phyloP scores from a whole-genome alignment of 768 basidiomycete genomes.

The Boletus subcaerulescens region DNA sequence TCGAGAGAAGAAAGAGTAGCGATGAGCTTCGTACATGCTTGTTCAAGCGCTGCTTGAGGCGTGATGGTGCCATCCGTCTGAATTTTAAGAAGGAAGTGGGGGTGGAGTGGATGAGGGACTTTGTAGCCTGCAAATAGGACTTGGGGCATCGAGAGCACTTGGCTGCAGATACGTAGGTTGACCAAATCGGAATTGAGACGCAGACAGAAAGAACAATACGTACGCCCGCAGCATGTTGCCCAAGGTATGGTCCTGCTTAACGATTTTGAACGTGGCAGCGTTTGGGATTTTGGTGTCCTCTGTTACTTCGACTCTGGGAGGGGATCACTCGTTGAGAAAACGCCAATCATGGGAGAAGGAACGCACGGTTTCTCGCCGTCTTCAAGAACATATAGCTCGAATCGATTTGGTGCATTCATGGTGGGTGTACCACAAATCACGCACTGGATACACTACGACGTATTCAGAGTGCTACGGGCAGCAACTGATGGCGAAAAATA shows the following conservation, averaged over 20 bases:
- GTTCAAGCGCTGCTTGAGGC: conserved; percentile 78
- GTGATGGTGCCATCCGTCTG: conserved; percentile 90
- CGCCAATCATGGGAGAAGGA: not conserved
- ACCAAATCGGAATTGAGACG: not conserved
- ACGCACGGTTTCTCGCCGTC: conserved; percentile 94
- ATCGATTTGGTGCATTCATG: conserved; percentile 95
- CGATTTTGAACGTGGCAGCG: conserved; percentile 89
- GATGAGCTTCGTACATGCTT: conserved; percentile 81
- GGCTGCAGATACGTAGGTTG: conserved; percentile 45
- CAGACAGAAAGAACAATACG: conserved; percentile 27
- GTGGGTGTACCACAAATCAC: not conserved
- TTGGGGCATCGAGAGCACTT: conserved; percentile 83
- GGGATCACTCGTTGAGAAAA: conserved; percentile 2
- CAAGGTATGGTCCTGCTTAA: conserved; percentile 97
- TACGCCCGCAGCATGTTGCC: conserved; percentile 96
- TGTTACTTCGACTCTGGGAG: conserved; percentile 75
- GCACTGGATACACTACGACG: not conserved
- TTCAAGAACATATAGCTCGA: conserved; percentile 86
- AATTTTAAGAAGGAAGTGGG: conserved; percentile 91
- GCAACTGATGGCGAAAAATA: not conserved
- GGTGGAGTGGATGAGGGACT: conserved; percentile 94
- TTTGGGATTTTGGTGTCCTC: conserved; percentile 99
- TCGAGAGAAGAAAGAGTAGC: conserved; percentile 64
- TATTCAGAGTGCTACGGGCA: not conserved
- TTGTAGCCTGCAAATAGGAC: conserved; percentile 98